These are phyloP conservation scores for Adansonia madagascariensis DNA, from an alignment of 441 rosid genomes.

Conservation along the genomic window DNA sequence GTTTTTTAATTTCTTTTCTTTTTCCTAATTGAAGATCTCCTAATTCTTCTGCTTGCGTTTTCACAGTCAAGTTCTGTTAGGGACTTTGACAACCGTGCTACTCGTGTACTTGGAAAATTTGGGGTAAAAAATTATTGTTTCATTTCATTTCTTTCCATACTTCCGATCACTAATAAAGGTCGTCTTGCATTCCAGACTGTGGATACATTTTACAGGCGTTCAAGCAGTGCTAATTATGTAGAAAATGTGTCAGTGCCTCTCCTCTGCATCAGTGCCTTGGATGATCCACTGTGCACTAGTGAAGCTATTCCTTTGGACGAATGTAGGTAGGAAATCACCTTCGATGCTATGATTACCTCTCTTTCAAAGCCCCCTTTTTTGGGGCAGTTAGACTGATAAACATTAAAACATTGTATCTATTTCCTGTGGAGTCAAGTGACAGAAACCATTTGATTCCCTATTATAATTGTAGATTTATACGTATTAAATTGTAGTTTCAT, in stretches of 20 bases:
- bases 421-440: background rate
- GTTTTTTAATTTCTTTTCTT: background rate
- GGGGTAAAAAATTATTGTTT: slow-evolving; percentile 54
- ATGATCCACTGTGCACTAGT: slow-evolving; percentile 85
- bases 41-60: slow-evolving; percentile 29
- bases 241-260: slow-evolving; percentile 70
- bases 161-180: slow-evolving; percentile 17
- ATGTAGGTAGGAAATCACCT: slow-evolving; percentile 58
- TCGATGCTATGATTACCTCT: slow-evolving; percentile 3
- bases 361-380: background rate
- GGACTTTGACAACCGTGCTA: slow-evolving; percentile 77
- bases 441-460: background rate
- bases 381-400: background rate
- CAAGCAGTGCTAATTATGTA: slow-evolving; percentile 66
- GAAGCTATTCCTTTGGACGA: slow-evolving; percentile 98
- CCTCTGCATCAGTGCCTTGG: slow-evolving; percentile 82
- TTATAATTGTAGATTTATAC: slow-evolving; percentile 6
- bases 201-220: slow-evolving; percentile 77
- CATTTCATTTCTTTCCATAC: slow-evolving; percentile 13
- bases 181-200: slow-evolving; percentile 62
- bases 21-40: background rate
- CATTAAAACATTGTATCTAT: background rate
- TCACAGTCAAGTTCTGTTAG: slow-evolving; percentile 75
- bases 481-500: background rate
- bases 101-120: slow-evolving; percentile 71